Percentiles rank a stretch among this genome's conserved stretches.
These are phyloP conservation scores for Monascus ruber DNA, from an alignment of 2,329 filamentous ascomycete species.

Conservation along the genomic window DNA sequence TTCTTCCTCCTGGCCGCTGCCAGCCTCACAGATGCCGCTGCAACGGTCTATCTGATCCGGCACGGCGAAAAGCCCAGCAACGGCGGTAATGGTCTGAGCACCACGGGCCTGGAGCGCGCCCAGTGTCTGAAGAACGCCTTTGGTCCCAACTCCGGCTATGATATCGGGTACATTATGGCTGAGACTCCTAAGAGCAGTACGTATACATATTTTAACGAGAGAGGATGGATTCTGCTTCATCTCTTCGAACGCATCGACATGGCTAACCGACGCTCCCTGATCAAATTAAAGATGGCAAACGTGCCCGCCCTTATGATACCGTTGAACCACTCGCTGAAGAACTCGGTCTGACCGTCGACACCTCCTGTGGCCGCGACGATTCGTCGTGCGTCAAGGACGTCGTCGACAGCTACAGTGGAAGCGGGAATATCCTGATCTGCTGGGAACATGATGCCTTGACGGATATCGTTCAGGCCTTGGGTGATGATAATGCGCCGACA, in stretches of 20 bases:
- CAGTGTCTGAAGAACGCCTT: slow-evolving; percentile 51
- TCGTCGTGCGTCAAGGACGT: slow-evolving; percentile 41
- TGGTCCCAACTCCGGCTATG: slow-evolving; percentile 39
- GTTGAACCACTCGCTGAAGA: slow-evolving; percentile 46
- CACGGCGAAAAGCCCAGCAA: slow-evolving; percentile 51
- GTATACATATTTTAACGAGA: slow-evolving; percentile 1
- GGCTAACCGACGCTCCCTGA: too few relatives aligned
- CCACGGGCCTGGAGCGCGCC: slow-evolving; percentile 43
- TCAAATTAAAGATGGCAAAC: slow-evolving; percentile 33
- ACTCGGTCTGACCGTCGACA: slow-evolving; percentile 45
- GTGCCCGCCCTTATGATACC: slow-evolving; percentile 45
- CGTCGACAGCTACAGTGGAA: slow-evolving; percentile 37
- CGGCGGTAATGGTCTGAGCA: slow-evolving; percentile 39
- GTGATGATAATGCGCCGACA: slow-evolving; percentile 37
- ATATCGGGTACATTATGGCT: slow-evolving; percentile 50
- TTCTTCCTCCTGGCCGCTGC: slow-evolving; percentile 6
- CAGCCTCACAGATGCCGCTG: slow-evolving; percentile 13
- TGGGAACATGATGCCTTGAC: slow-evolving; percentile 48
- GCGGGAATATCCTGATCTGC: slow-evolving; percentile 50
- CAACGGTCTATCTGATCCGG: slow-evolving; percentile 52
- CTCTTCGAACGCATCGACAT: too few relatives aligned
- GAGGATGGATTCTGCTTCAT: too few relatives aligned
- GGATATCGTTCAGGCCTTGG: slow-evolving; percentile 42
- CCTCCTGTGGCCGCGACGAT: slow-evolving; percentile 46
- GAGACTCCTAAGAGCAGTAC: slow-evolving; percentile 38